Base-by-base conservation (phyloP, 1,284 basidiomycete genomes). In the Golubevia sp. region DNA sequence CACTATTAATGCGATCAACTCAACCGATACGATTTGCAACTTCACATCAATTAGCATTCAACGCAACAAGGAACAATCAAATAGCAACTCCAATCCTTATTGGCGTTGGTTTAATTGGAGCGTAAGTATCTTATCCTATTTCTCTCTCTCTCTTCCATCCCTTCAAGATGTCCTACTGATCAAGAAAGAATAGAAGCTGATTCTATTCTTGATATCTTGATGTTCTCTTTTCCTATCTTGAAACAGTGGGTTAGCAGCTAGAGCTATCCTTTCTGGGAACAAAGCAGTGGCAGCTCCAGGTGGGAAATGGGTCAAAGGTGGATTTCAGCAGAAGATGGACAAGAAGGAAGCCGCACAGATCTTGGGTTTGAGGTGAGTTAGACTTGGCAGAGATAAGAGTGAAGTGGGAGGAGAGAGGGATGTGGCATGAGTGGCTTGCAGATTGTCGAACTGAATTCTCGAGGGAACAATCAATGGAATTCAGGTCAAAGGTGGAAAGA, bases 311-410 rank as follows among this genome's bases (percentile, higher is more conserved):
- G 90, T 88, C 55, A 93, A 91, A 85, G 96, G 96, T 64, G 96
- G 95, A 1, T 99, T 99, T 89, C 92, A 91, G 84, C 86, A 88
- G 15, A 97, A 94, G 87, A 97, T 98, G 94, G 95, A 98, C 84
- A 88, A 92, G 80, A 91, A 90, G 70, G 96, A 98, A 86, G 96
- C 96, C 2, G 89, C 94, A 61, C 89, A 90, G 68, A 91, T 99
- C 73, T 88, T 98, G 26, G 95, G 95, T n/a, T 86, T 98, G 52
- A 67, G 69, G 72, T 70, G 49, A 34, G 69, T 68, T 1, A n/a
- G n/a, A n/a, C n/a, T n/a, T n/a, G n/a, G n/a, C n/a, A n/a, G n/a
- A n/a, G n/a, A n/a, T n/a, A n/a, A n/a, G n/a, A n/a, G n/a, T n/a
- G n/a, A n/a, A n/a, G n/a, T n/a, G n/a, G n/a, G n/a, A n/a, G n/a